Conservation (phyloP, 805 yeast species). For the Pichia californica region DNA sequence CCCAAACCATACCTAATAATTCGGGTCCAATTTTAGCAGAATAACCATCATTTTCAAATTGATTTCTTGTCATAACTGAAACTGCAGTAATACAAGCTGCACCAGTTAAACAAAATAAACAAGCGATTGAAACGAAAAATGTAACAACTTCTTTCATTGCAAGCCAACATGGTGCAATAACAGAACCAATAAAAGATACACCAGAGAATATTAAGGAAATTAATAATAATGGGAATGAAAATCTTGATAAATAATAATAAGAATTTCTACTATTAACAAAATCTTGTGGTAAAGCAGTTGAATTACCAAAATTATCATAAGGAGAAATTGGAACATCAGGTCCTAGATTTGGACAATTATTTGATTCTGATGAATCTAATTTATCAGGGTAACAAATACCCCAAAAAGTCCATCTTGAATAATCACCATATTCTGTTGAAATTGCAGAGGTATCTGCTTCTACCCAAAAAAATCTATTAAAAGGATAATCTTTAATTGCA, state of each 20-base stretch:
- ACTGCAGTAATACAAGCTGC: conserved; percentile 72
- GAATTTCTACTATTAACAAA: conserved; percentile 50
- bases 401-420: conserved; percentile 81
- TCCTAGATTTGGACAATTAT: conserved; percentile 35
- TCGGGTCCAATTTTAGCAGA: conserved; percentile 48
- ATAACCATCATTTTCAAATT: conserved; percentile 46
- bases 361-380: conserved; percentile 22
- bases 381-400: conserved; percentile 51
- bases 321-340: conserved; percentile 77
- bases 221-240: conserved; percentile 57
- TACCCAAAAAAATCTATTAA: conserved; percentile 64
- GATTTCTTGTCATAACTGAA: conserved; percentile 64
- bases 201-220: conserved; percentile 57
- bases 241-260: conserved; percentile 60
- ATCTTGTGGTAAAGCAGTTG: conserved; percentile 42
- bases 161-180: conserved; percentile 51
- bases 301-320: conserved; percentile 60
- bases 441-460: conserved; percentile 59
- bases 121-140: conserved; percentile 44
- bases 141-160: conserved; percentile 50
- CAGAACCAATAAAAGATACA: conserved; percentile 48
- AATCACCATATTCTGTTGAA: conserved; percentile 36
- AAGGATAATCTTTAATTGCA: conserved; percentile 49
- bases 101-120: conserved; percentile 52
- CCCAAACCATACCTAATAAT: conserved; percentile 64